These are phyloP conservation scores for Bertia moriformis DNA, from an alignment of 2,329 filamentous ascomycete species.

Conservation along the genomic window DNA sequence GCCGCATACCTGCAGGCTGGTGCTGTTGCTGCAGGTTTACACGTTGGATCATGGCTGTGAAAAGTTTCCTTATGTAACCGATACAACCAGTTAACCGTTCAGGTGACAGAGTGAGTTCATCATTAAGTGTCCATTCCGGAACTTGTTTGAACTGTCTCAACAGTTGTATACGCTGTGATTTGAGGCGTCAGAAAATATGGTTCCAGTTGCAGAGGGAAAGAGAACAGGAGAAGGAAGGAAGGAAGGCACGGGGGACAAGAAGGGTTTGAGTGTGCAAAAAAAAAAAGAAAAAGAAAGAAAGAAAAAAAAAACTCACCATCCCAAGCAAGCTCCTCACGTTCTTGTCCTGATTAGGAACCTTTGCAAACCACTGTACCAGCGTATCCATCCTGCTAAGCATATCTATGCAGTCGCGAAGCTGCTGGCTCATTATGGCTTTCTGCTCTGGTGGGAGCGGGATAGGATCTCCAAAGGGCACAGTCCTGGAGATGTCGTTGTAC, in stretches of 20 bases:
- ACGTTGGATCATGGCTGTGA: conserved; percentile 5
- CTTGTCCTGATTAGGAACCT: conserved; percentile 21
- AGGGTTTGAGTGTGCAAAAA: not conserved
- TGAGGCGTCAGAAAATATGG: conserved; percentile 6
- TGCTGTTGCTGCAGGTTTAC: conserved; percentile 11
- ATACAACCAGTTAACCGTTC: conserved; percentile 14
- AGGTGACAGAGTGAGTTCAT: conserved; percentile 24
- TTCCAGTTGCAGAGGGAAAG: not conserved
- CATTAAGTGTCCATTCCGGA: conserved; percentile 19
- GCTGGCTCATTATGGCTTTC: conserved; percentile 19
- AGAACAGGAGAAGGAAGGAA: no score
- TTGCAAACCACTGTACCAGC: conserved; percentile 17
- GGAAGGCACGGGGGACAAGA: no score
- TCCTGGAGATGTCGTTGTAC: conserved; percentile 18
- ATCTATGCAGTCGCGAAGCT: conserved; percentile 20
- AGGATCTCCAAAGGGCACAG: conserved; percentile 14
- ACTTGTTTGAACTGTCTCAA: conserved; percentile 25
- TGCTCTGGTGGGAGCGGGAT: conserved; percentile 19
- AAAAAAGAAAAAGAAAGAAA: not conserved
- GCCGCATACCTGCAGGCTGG: not conserved
- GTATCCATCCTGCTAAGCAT: conserved; percentile 25
- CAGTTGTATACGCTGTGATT: conserved; percentile 21
- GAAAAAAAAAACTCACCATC: conserved; percentile 9
- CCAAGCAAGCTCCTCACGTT: conserved; percentile 17
- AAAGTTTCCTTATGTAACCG: not conserved